phyloP scores from a whole-genome alignment of 306 rosid species.

The Geum urbanum region DNA sequence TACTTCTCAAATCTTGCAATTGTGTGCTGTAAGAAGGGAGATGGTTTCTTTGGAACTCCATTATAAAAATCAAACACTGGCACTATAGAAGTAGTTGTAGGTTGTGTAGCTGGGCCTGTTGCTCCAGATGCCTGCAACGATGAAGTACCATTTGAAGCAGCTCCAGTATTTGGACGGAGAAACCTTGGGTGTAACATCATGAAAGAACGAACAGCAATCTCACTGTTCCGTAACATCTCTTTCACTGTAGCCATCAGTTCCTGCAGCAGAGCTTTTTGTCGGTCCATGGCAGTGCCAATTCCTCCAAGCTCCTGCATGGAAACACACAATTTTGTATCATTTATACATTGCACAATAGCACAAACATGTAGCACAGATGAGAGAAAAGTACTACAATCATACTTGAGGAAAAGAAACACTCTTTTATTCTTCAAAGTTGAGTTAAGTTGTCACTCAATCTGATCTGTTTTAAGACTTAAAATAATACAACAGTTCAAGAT shows the following conservation, averaged over 20 bases:
- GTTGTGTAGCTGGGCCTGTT: constrained; percentile 54
- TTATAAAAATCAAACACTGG: constrained; percentile 91
- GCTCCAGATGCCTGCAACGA: constrained; percentile 65
- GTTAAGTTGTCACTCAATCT: not conserved
- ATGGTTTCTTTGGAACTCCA: constrained; percentile 92
- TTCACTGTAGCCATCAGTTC: constrained; percentile 71
- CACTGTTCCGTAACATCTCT: constrained; percentile 81
- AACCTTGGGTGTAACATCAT: constrained; percentile 86
- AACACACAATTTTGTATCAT: constrained; percentile 22
- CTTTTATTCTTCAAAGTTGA: not conserved
- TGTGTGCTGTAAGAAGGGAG: constrained; percentile 83
- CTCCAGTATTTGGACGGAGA: constrained; percentile 65
- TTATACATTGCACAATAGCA: constrained; percentile 2
- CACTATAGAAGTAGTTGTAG: constrained; percentile 49
- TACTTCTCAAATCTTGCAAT: constrained; percentile 85
- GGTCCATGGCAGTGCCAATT: constrained; percentile 76
- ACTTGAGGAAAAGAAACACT: not conserved
- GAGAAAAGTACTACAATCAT: not conserved
- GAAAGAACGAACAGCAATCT: constrained; percentile 93
- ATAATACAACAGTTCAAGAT: not conserved
- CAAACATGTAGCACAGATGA: constrained; percentile 4
- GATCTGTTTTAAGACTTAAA: not conserved
- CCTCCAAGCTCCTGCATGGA: constrained; percentile 86
- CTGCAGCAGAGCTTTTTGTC: constrained; percentile 65
- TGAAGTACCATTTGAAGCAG: constrained; percentile 61